Percentiles rank a stretch among this genome's conserved stretches.
These are phyloP conservation scores for Cronartium quercuum DNA, from an alignment of 1,284 basidiomycete genomes.

Conservation along the genomic window DNA sequence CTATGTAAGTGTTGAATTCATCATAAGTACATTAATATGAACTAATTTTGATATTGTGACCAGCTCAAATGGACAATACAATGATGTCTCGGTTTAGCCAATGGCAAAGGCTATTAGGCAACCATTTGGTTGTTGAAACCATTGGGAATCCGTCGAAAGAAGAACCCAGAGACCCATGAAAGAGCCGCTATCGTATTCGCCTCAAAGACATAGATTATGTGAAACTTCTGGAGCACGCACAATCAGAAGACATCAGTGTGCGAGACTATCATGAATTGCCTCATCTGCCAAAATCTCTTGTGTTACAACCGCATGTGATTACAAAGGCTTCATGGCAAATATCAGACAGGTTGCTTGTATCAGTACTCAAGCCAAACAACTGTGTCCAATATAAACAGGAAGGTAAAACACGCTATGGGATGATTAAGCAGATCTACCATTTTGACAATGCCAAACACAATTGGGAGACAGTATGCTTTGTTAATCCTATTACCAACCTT, in stretches of 20 bases:
- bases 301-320: neutral
- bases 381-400: neutral
- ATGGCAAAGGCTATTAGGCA: neutral
- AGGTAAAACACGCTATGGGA: neutral
- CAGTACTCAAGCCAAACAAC: neutral
- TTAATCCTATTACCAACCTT: conserved; percentile 11
- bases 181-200: neutral
- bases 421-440: conserved; percentile 10
- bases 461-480: neutral
- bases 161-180: neutral
- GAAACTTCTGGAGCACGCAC: neutral
- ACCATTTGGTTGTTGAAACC: neutral
- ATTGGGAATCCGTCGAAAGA: neutral
- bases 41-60: neutral
- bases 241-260: neutral
- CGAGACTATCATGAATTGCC: neutral
- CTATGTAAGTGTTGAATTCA: conserved; percentile 15
- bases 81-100: neutral
- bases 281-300: neutral
- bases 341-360: neutral
- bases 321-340: neutral
- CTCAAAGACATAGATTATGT: neutral
- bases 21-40: neutral
- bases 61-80: neutral
- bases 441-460: neutral